phyloP scores from a whole-genome alignment of 352 stramenopile species.

The Phytophthora niederhauseri region DNA sequence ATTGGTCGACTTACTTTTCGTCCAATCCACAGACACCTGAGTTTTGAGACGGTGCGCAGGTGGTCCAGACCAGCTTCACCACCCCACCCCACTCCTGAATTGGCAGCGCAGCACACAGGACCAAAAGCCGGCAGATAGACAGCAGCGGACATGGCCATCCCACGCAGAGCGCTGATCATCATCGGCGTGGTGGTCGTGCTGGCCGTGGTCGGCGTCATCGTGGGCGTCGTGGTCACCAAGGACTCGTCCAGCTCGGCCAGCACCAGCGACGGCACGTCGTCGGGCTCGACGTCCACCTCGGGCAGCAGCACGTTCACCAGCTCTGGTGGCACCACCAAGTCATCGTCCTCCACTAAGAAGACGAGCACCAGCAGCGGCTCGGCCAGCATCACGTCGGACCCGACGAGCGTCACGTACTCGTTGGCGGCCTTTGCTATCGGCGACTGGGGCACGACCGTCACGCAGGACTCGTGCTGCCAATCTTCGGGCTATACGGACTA shows the following conservation, averaged over 20 bases:
- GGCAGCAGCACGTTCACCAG: constrained; percentile 18
- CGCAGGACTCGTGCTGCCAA: constrained; percentile 71
- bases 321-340: constrained; percentile 31
- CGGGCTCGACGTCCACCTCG: constrained; percentile 22
- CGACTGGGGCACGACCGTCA: constrained; percentile 71
- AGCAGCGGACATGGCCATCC: constrained; percentile 23
- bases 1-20: constrained; percentile 5
- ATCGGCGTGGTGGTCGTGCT: constrained; percentile 51
- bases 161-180: constrained; percentile 36
- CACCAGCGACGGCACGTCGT: constrained; percentile 29
- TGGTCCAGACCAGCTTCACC: constrained; percentile 17
- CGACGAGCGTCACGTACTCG: constrained; percentile 46
- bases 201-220: constrained; percentile 51
- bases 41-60: constrained; percentile 22
- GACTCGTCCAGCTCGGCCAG: constrained; percentile 33
- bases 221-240: constrained; percentile 46
- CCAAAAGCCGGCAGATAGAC: not conserved
- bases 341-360: constrained; percentile 28
- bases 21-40: not conserved
- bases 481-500: constrained; percentile 60
- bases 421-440: constrained; percentile 69
- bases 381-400: constrained; percentile 40
- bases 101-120: constrained; percentile 13
- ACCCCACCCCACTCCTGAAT: constrained; percentile 24
- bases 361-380: constrained; percentile 30